These are phyloP conservation scores for Rhizophora mangle DNA, from an alignment of 345 rosid species.

Conservation along the genomic window DNA sequence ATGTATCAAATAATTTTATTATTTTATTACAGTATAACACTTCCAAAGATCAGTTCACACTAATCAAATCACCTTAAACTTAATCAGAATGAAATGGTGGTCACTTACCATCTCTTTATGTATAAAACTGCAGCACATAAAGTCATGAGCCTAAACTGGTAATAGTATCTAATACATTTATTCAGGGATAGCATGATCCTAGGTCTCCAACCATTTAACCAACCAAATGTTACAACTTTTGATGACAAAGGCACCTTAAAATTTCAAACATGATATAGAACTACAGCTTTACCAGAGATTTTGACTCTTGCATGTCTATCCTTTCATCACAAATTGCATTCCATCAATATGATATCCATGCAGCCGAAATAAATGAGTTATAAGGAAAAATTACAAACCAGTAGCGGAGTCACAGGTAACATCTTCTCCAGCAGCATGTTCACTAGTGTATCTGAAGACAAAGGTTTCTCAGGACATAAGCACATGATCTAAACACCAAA, in stretches of 20 bases:
- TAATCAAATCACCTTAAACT: too few species aligned
- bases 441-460: constrained; percentile 42
- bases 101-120: too few species aligned
- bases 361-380: background rate
- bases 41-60: too few species aligned
- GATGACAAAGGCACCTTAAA: background rate
- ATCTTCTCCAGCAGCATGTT: constrained; percentile 46
- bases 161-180: too few species aligned
- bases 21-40: too few species aligned
- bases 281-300: background rate
- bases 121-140: too few species aligned
- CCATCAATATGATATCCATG: background rate
- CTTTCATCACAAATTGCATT: background rate
- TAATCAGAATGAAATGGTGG: too few species aligned
- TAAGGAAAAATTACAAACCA: constrained; percentile 38
- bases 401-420: constrained; percentile 37
- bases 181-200: background rate
- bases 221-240: background rate
- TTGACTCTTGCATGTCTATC: background rate
- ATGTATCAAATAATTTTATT: too few species aligned
- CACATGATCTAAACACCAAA: background rate
- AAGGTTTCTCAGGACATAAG: constrained; percentile 7
- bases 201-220: background rate
- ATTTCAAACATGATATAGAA: too few species aligned
- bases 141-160: too few species aligned